Base-by-base conservation (phyloP, 805 yeast species). In the Saccharomycopsis fodiens region DNA sequence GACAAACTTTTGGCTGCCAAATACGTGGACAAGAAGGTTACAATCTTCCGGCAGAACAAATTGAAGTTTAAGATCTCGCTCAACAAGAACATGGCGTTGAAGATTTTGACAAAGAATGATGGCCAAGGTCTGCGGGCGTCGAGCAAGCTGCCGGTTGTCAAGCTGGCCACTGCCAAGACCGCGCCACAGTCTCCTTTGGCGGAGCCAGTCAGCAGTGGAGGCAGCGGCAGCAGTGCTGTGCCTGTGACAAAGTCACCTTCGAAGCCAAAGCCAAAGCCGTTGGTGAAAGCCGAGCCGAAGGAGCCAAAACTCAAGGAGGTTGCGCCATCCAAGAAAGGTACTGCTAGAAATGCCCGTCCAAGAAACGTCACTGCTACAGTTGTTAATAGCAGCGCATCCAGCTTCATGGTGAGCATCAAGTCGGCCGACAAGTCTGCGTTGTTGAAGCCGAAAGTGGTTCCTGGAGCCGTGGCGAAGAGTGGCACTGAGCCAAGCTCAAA, bases 1-100 rank as follows among this genome's bases (percentile, higher is more conserved):
- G 78, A 78, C 43, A 80, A 76, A 57, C 77, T 76, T 52, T 66
- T 93, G 20, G 76, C 74, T 5, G 85, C 87, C 0, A 73, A 70
- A 52, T 55, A 74, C 42, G 52, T 69, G 3, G 65, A 66, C 21
- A 80, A 80, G 3, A 67, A 67, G 34, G 65, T 86, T n/a, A 66
- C 73, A 4, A 63, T 87, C 17, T 47, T 44, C 40, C 25, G 53
- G 2, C 53, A 50, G 39, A 47, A 34, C 20, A 50, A 42, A 23
- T 47, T 50, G 36, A 50, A 50, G 22, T 47, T 50, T 36, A 50
- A 50, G 22, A 22, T 50, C 10, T 51, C 44, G 23, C 44, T 50
- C 25, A 46, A 46, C 31, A 50, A 50, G 31, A 46, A 47, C 37
- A 37, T 50, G 22, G 51, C 53, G 19, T 43, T 50, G n/a, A 50